Evolutionary conservation across 2,329 filamentous ascomycete species (phyloP).

Genomic region (Curvularia sp.): DNA sequence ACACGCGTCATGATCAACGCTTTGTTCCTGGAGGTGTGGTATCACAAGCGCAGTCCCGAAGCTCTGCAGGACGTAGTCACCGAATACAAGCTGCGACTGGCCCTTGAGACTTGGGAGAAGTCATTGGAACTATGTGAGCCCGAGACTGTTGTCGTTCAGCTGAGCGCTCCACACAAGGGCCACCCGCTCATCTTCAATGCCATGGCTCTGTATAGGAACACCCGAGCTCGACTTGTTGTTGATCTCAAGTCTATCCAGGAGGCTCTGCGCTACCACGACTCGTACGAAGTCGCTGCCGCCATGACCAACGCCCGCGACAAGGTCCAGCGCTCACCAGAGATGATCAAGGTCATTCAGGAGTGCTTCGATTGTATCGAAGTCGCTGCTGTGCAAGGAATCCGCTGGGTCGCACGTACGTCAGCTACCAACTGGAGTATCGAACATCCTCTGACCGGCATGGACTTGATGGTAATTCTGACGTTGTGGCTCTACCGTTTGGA

Average conservation of each 20-base stretch:
- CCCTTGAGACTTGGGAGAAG: constrained; percentile 98
- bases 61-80: constrained; percentile 96
- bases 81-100: constrained; percentile 95
- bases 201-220: constrained; percentile 95
- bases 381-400: constrained; percentile 89
- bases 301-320: constrained; percentile 95
- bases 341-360: constrained; percentile 98
- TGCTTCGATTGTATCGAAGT: constrained; percentile 99
- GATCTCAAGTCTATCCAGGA: constrained; percentile 96
- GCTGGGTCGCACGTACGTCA: constrained; percentile 97
- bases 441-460: constrained; percentile 93
- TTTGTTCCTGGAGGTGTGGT: constrained; percentile 97
- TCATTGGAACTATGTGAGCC: constrained; percentile 93
- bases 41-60: constrained; percentile 97
- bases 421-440: constrained; percentile 99
- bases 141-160: constrained; percentile 83
- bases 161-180: constrained; percentile 93
- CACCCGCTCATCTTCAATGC: constrained; percentile 98
- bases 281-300: constrained; percentile 93
- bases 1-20: constrained; percentile 99
- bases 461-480: constrained; percentile 96
- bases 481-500: constrained; percentile 99
- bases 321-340: constrained; percentile 93
- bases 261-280: constrained; percentile 94
- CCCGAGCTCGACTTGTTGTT: constrained; percentile 88